These are phyloP conservation scores for Mallotus nudiflorus DNA, from an alignment of 345 rosid genomes.

Conservation along the genomic window DNA sequence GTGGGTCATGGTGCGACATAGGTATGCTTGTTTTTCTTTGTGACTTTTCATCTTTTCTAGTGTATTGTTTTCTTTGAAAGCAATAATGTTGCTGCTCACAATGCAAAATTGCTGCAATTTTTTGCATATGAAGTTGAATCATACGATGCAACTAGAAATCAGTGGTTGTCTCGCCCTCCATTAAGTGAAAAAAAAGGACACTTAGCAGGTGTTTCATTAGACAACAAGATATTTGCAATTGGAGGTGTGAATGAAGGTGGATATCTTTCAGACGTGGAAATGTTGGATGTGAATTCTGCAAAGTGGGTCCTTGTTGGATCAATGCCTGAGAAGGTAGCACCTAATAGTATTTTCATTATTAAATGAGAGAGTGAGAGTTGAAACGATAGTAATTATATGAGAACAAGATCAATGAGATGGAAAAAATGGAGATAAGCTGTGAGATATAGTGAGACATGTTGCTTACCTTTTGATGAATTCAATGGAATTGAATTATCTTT, in stretches of 20 bases:
- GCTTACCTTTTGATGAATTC: too few relatives aligned
- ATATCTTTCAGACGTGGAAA: constrained; percentile 71
- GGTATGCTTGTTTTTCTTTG: constrained; percentile 38
- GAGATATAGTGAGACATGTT: too few relatives aligned
- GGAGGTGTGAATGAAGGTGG: constrained; percentile 66
- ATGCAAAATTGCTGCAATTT: background rate
- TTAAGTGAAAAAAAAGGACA: constrained; percentile 52
- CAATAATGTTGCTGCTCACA: constrained; percentile 13
- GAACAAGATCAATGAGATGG: too few relatives aligned
- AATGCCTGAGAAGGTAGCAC: constrained; percentile 69
- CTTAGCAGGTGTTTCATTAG: constrained; percentile 60
- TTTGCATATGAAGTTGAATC: constrained; percentile 55
- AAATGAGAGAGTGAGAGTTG: too few relatives aligned
- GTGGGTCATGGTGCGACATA: constrained; percentile 52
- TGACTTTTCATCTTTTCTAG: too few relatives aligned
- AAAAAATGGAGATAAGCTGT: too few relatives aligned
- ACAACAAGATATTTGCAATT: constrained; percentile 58
- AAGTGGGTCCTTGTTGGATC: constrained; percentile 64
- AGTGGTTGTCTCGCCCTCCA: constrained; percentile 59
- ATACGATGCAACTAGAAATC: constrained; percentile 48
- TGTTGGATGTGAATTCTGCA: constrained; percentile 73
- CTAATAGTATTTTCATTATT: too few relatives aligned
- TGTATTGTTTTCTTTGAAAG: background rate
- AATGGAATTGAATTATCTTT: too few relatives aligned
- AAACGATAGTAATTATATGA: too few relatives aligned